phyloP scores from a whole-genome alignment of 1,284 basidiomycete species.

The Marasmius fiardii region DNA sequence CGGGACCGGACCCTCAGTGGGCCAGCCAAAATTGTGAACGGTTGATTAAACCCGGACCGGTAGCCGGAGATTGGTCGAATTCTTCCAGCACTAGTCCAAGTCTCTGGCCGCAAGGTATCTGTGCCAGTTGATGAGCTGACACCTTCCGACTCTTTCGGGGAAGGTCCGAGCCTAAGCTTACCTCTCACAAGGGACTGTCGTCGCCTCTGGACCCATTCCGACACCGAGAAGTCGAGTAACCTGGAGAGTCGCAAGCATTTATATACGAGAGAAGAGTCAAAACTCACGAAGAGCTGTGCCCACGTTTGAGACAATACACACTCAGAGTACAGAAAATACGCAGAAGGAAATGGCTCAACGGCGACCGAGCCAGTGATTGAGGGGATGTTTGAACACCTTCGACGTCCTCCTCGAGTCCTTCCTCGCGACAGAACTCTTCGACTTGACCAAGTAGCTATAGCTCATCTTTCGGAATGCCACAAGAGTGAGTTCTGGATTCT shows the following conservation, averaged over 20 bases:
- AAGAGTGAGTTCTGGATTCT: conserved; percentile 56
- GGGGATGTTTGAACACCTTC: conserved; percentile 44
- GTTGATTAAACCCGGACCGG: too few relatives aligned
- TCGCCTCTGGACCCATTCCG: conserved; percentile 66
- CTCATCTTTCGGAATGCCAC: conserved; percentile 40
- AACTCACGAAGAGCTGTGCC: conserved; percentile 41
- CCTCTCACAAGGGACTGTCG: conserved; percentile 57
- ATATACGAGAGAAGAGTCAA: conserved; percentile 1
- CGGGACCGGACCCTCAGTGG: too few relatives aligned
- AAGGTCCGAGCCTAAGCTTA: too few relatives aligned
- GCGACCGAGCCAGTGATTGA: conserved; percentile 54
- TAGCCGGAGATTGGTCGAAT: too few relatives aligned
- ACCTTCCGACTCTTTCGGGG: too few relatives aligned
- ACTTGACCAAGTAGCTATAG: conserved; percentile 47
- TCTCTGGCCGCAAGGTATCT: too few relatives aligned
- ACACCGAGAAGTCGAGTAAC: conserved; percentile 58
- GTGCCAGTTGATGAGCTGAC: conserved; percentile 69
- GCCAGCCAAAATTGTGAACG: too few relatives aligned
- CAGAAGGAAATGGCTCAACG: conserved; percentile 71
- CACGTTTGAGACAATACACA: conserved; percentile 57
- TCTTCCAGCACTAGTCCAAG: too few relatives aligned
- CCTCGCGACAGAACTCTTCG: conserved; percentile 41
- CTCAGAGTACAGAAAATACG: conserved; percentile 52
- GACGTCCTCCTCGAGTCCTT: conserved; percentile 42
- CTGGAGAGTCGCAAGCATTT: conserved; percentile 17